phyloP scores from a whole-genome alignment of 2,329 filamentous ascomycete species.

The Lachnellula arida region DNA sequence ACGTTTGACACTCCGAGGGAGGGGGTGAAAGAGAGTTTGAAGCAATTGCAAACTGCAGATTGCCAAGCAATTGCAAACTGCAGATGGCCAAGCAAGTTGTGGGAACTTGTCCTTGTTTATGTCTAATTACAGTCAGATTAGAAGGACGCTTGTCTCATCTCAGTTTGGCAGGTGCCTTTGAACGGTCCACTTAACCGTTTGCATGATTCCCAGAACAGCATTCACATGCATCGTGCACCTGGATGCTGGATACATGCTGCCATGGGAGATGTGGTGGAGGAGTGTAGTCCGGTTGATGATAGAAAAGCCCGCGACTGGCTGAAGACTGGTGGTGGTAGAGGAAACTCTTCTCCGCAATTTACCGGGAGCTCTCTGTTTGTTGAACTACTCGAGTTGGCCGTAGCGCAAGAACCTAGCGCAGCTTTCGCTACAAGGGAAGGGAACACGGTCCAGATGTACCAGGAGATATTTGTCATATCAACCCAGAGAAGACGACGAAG shows the following conservation, averaged over 20 bases:
- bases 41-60: background rate
- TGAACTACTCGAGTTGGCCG: background rate
- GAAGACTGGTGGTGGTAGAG: background rate
- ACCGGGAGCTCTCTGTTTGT: background rate
- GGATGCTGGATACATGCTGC: background rate
- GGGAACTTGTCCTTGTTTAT: background rate
- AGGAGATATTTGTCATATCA: background rate
- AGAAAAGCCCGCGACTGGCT: conserved; percentile 2
- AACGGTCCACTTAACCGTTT: too few relatives aligned
- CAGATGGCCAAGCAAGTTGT: background rate
- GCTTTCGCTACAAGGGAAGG: background rate
- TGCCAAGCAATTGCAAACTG: background rate
- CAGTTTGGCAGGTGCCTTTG: background rate
- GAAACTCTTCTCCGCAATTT: background rate
- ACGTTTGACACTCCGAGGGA: background rate
- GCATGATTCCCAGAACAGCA: too few relatives aligned
- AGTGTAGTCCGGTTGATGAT: background rate
- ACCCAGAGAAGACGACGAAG: too few relatives aligned
- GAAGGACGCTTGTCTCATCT: background rate
- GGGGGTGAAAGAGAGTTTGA: background rate
- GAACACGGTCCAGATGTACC: background rate
- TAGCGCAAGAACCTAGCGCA: background rate
- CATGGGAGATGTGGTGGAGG: background rate
- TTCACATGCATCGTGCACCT: background rate
- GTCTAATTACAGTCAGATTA: background rate